These are phyloP conservation scores for Epichloe gansuensis DNA, from an alignment of 2,329 filamentous ascomycete species.

Conservation along the genomic window DNA sequence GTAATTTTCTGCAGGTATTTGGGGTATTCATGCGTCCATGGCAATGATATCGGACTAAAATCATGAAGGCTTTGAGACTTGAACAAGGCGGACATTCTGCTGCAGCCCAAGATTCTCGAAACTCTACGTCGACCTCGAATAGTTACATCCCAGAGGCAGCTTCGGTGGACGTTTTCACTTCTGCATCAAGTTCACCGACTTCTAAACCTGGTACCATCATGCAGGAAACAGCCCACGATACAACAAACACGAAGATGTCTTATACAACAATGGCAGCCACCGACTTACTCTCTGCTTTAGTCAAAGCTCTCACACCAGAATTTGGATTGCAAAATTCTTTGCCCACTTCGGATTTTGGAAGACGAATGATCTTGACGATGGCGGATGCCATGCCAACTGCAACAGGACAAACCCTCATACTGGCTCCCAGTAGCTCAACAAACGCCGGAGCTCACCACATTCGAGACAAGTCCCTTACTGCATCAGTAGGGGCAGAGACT, in stretches of 20 bases:
- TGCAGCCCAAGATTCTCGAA: background rate
- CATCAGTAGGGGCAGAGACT: background rate
- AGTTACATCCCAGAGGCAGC: background rate
- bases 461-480: background rate
- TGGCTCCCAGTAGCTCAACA: background rate
- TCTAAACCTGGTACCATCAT: background rate
- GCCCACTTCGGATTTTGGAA: background rate
- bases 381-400: background rate
- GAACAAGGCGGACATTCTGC: background rate
- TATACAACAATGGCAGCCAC: background rate
- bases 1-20: slow-evolving; percentile 8
- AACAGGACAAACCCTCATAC: background rate
- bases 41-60: background rate
- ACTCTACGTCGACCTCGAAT: background rate
- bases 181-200: background rate
- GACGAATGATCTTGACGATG: background rate
- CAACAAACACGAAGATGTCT: background rate
- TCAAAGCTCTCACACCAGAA: slow-evolving; percentile 7
- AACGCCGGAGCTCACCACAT: background rate
- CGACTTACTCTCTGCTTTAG: slow-evolving; percentile 8
- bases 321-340: background rate
- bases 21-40: background rate
- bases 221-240: background rate
- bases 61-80: background rate
- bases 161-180: background rate